Percentiles rank a stretch among this genome's conserved stretches.
Conservation (phyloP, 1,139 yeast species). For the Meyerozyma athensensis region DNA sequence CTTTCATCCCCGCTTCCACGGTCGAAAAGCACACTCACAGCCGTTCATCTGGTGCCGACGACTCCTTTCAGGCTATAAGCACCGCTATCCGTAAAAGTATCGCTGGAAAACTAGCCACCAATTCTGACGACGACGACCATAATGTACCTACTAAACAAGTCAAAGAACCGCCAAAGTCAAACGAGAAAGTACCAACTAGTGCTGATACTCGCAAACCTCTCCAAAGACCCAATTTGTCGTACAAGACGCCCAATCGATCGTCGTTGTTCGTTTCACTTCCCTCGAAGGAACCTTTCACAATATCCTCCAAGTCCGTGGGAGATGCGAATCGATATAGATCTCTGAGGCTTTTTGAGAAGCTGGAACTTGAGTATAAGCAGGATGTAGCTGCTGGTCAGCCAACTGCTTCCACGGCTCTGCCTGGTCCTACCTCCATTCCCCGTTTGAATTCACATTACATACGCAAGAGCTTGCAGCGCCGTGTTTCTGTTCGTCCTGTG, state of each 20-base stretch:
- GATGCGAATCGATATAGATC: slow-evolving; percentile 9
- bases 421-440: background rate
- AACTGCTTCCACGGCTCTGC: background rate
- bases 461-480: background rate
- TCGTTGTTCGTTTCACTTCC: slow-evolving; percentile 39
- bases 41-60: slow-evolving; percentile 12
- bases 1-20: background rate
- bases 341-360: slow-evolving; percentile 16
- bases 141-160: background rate
- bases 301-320: slow-evolving; percentile 8
- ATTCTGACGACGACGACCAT: background rate
- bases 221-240: background rate
- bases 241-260: slow-evolving; percentile 28
- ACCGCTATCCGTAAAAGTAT: slow-evolving; percentile 37
- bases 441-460: background rate
- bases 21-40: background rate
- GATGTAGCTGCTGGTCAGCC: slow-evolving; percentile 7
- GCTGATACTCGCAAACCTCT: background rate
- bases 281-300: slow-evolving; percentile 34
- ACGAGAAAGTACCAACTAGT: background rate
- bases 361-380: slow-evolving; percentile 15
- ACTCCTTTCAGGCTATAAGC: slow-evolving; percentile 32
- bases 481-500: slow-evolving; percentile 1
- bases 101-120: slow-evolving; percentile 25
- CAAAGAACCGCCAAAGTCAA: background rate